phyloP scores from a whole-genome alignment of 2,329 filamentous ascomycete species.

The Aschersonia sp. region DNA sequence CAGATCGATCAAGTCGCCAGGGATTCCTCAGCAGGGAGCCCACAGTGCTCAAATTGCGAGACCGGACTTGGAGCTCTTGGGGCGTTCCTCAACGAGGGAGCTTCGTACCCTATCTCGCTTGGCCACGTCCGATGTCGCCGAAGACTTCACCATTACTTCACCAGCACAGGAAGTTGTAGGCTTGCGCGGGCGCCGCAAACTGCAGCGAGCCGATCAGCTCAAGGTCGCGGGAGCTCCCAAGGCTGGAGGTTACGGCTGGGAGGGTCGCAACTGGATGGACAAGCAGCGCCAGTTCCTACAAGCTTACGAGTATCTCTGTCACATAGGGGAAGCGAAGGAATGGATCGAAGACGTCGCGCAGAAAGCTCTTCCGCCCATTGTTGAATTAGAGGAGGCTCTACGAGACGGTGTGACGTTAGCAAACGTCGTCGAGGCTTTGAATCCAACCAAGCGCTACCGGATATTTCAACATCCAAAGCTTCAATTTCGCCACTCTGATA shows the following conservation, averaged over 20 bases:
- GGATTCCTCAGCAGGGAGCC: constrained; percentile 15
- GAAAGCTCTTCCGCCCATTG: constrained; percentile 74
- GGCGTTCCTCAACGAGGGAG: constrained; percentile 81
- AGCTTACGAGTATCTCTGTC: constrained; percentile 96
- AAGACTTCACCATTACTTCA: constrained; percentile 68
- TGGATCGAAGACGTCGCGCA: constrained; percentile 94
- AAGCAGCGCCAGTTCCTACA: constrained; percentile 92
- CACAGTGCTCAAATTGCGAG: constrained; percentile 35
- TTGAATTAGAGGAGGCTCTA: constrained; percentile 84
- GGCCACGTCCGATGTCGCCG: constrained; percentile 58
- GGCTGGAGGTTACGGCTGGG: constrained; percentile 51
- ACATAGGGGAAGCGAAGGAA: constrained; percentile 97
- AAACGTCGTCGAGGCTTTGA: constrained; percentile 81
- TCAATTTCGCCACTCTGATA: constrained; percentile 93
- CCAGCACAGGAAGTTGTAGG: constrained; percentile 78
- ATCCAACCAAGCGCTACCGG: constrained; percentile 58
- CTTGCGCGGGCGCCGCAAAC: constrained; percentile 64
- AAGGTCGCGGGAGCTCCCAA: constrained; percentile 30
- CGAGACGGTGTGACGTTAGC: constrained; percentile 89
- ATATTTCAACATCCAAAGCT: constrained; percentile 80
- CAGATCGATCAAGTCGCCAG: constrained; percentile 16
- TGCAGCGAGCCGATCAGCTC: constrained; percentile 57
- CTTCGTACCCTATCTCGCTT: constrained; percentile 76
- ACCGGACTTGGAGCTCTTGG: constrained; percentile 67
- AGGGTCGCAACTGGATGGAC: constrained; percentile 94